phyloP scores from a whole-genome alignment of 129 eudicot species.

The Escallonia rubra region DNA sequence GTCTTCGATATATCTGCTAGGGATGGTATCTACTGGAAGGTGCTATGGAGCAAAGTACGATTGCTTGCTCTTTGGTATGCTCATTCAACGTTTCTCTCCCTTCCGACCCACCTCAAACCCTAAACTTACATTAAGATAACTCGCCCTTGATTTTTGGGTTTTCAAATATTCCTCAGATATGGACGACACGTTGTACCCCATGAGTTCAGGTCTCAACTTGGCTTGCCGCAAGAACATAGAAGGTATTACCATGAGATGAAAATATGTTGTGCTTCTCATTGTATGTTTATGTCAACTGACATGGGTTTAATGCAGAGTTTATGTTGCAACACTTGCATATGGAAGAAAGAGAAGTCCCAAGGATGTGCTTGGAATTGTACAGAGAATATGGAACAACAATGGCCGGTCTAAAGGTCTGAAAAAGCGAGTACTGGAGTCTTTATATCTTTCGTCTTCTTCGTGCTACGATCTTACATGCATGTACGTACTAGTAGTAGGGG shows the following conservation, averaged over 20 bases:
- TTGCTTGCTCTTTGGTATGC: constrained; percentile 80
- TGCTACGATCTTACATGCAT: background rate
- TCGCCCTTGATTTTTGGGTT: background rate
- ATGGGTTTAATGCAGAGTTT: constrained; percentile 40
- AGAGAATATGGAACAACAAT: constrained; percentile 92
- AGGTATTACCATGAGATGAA: constrained; percentile 32
- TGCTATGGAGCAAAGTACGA: constrained; percentile 41
- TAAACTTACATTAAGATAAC: too few species aligned
- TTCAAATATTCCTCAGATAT: constrained; percentile 32
- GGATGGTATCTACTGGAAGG: constrained; percentile 51
- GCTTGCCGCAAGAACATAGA: constrained; percentile 90
- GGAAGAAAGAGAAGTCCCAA: constrained; percentile 70
- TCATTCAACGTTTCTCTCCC: too few species aligned
- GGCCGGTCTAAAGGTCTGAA: constrained; percentile 89
- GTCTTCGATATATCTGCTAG: background rate
- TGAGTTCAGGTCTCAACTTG: constrained; percentile 76
- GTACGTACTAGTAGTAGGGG: background rate
- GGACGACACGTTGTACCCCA: constrained; percentile 92
- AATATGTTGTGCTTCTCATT: background rate
- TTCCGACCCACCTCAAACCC: too few species aligned
- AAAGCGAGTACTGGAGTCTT: background rate
- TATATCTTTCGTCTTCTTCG: background rate
- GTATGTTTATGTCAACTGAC: background rate
- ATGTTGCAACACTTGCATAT: constrained; percentile 68
- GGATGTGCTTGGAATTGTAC: constrained; percentile 82